Evolutionary conservation across 106 monocot genomes (phyloP).

Genomic region (Dendrobium huoshanense): DNA sequence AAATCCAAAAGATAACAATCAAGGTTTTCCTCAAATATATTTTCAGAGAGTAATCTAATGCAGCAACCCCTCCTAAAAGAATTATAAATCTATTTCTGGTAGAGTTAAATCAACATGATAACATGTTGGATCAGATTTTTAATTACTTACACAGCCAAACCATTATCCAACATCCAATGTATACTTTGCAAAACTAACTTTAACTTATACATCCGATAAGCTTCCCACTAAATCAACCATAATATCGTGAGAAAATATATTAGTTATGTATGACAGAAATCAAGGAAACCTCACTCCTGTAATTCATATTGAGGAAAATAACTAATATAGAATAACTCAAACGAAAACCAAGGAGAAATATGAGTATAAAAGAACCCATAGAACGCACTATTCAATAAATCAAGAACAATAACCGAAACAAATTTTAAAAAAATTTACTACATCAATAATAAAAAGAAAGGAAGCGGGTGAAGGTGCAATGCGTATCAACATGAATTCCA

Average conservation of each 20-base stretch:
- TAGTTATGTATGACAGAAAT: not conserved
- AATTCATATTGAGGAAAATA: not conserved
- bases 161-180: not conserved
- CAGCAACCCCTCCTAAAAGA: not conserved
- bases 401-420: not conserved
- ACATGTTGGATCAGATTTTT: not conserved
- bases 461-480: not conserved
- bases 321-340: not conserved
- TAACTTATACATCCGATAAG: not conserved
- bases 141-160: not conserved
- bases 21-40: not conserved
- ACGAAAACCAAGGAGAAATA: not conserved
- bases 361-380: not conserved
- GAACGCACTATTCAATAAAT: not conserved
- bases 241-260: not conserved
- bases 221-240: not conserved
- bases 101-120: not conserved
- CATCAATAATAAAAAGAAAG: not conserved
- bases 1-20: not conserved
- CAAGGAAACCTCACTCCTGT: not conserved
- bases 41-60: not conserved
- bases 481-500: not conserved
- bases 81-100: not conserved
- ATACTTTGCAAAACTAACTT: not conserved
- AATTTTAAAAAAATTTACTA: not conserved